phyloP scores from a whole-genome alignment of 345 rosid genomes.

The Eucalyptus erythrocorys region DNA sequence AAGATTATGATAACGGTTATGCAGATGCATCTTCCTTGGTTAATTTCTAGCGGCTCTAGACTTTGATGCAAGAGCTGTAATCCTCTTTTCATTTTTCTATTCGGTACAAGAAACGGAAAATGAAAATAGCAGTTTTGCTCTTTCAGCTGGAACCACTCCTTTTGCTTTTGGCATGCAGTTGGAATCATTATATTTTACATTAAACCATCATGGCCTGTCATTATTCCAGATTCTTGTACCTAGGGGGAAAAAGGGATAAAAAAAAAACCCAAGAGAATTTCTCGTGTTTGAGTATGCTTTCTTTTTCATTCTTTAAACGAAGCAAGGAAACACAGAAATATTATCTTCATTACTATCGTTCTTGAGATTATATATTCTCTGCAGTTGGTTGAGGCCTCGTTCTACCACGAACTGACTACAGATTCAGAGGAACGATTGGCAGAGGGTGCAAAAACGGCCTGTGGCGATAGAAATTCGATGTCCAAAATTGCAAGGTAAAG shows the following conservation, averaged over 20 bases:
- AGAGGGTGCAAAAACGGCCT: not conserved
- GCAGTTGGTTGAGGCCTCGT: not conserved
- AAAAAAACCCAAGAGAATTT: not conserved
- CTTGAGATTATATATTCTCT: not conserved
- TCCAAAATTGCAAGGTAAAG: not conserved
- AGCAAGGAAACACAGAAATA: not conserved
- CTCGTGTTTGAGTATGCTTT: not conserved
- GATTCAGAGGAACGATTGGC: not conserved
- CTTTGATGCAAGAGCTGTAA: not conserved
- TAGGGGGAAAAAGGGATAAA: not conserved
- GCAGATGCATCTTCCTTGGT: not conserved
- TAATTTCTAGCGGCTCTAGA: not conserved
- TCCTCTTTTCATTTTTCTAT: not conserved
- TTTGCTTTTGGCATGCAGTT: not conserved
- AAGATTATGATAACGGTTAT: not conserved
- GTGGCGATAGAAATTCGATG: not conserved
- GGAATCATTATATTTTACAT: not conserved
- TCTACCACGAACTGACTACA: not conserved
- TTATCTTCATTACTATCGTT: not conserved
- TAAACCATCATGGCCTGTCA: not conserved
- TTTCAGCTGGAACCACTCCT: not conserved
- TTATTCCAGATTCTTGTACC: not conserved
- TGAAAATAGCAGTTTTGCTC: not conserved
- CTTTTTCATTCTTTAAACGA: not conserved
- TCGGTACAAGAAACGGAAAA: not conserved